phyloP scores from a whole-genome alignment of 148 eudicot species.

The Camellia japonica region DNA sequence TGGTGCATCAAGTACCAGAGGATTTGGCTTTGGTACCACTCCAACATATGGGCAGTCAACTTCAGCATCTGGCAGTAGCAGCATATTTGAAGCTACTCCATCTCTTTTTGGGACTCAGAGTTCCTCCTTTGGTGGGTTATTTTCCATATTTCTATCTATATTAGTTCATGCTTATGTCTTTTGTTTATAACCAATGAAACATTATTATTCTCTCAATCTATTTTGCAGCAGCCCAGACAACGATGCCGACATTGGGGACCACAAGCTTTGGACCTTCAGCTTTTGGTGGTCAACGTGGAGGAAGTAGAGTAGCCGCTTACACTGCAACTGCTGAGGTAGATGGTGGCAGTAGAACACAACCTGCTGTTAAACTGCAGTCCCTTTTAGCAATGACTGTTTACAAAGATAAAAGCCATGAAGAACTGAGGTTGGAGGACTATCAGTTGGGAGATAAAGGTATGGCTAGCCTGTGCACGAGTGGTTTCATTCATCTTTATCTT shows the following conservation, averaged over 20 bases:
- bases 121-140: too few relatives aligned
- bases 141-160: too few relatives aligned
- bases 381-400: conserved; percentile 23
- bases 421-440: conserved; percentile 31
- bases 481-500: not conserved
- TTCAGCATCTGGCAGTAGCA: too few relatives aligned
- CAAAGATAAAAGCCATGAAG: conserved; percentile 24
- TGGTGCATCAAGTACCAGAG: too few relatives aligned
- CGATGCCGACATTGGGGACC: not conserved
- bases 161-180: too few relatives aligned
- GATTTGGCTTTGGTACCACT: too few relatives aligned
- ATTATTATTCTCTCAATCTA: not conserved
- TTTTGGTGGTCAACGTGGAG: conserved; percentile 2
- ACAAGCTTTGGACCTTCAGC: conserved; percentile 5
- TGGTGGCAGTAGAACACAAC: not conserved
- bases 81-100: too few relatives aligned
- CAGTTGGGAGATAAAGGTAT: conserved; percentile 34
- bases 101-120: too few relatives aligned
- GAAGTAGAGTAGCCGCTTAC: conserved; percentile 24
- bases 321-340: conserved; percentile 21
- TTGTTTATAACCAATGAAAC: not conserved
- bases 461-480: conserved; percentile 2
- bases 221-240: conserved; percentile 16
- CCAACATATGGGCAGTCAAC: too few relatives aligned
- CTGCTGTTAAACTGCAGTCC: conserved; percentile 14